Conservation (phyloP, 768 basidiomycete species). For the Pleurotus cornucopiae region DNA sequence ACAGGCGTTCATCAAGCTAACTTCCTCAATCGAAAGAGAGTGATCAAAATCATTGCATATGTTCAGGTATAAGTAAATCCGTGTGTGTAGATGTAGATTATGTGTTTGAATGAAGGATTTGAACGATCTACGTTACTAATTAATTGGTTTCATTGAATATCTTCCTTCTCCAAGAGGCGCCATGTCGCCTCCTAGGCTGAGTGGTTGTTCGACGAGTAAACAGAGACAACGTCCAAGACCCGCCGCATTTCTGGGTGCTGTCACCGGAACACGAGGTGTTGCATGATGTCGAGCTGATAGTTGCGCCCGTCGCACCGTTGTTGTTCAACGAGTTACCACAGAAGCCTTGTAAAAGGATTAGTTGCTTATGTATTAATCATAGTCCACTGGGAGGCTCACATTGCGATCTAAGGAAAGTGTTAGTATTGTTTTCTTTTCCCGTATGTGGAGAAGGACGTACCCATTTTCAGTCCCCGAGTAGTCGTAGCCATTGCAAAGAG, state of each 20-base stretch:
- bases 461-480: constrained; percentile 31
- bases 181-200: background rate
- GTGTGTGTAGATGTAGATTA: too few species aligned
- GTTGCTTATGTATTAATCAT: background rate
- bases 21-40: too few species aligned
- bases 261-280: constrained; percentile 15
- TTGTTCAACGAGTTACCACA: constrained; percentile 24
- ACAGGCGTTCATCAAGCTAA: too few species aligned
- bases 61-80: too few species aligned
- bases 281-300: constrained; percentile 19
- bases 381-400: constrained; percentile 6
- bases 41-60: too few species aligned
- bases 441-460: constrained; percentile 11
- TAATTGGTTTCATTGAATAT: too few species aligned
- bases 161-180: too few species aligned
- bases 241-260: constrained; percentile 13
- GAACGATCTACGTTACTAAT: too few species aligned
- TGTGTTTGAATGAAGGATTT: too few species aligned
- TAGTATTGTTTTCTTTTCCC: background rate
- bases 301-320: constrained; percentile 25
- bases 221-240: constrained; percentile 14
- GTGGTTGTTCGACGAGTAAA: constrained; percentile 12
- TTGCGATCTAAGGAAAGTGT: constrained; percentile 9
- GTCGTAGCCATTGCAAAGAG: constrained; percentile 23
- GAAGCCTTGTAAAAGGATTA: constrained; percentile 15